Base-by-base conservation (phyloP, 805 yeast genomes). In the Lipomyces lipofer region DNA sequence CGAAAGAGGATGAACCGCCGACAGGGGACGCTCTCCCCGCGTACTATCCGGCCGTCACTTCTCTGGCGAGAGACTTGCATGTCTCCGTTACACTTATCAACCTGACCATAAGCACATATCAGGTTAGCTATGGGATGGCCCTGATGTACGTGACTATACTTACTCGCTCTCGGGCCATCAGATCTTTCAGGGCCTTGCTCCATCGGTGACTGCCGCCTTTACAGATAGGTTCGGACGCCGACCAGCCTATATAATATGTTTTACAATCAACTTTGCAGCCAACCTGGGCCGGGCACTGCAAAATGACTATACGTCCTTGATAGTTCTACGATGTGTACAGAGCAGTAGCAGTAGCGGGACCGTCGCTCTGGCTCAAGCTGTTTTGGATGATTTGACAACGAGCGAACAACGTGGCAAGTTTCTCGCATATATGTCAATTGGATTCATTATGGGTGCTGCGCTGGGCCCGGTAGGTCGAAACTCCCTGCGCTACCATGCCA, bases 401-500 rank as follows among this genome's bases (percentile, higher is more conserved):
- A 72, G 84, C 25, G 75, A 73, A 7, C 82, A 84, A 53, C 75
- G 96, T 63, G 96, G 95, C n/a, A 78, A 82, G 1, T 78, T 79
- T 59, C 81, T 84, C 35, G 94, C 92, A 0, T 61, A 82, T n/a
- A 79, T 80, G 1, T 66, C 81, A 15, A 92, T 94, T 0, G 72
- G 84, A 35, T 81, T 83, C 22, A 74, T 85, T 22, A 62, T 86
- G 6, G 95, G 95, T 1, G 84, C 83, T 63, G 88, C 88, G 2
- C 75, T 88, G 58, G 91, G 95, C 13, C 88, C 94, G 0, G 69
- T 90, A n/a, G n/a, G n/a, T n/a, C n/a, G n/a, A n/a, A n/a, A n/a
- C n/a, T n/a, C n/a, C n/a, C n/a, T n/a, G n/a, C n/a, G n/a, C n/a
- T n/a, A n/a, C n/a, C n/a, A n/a, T n/a, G n/a, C n/a, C n/a, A n/a